Percentiles rank a stretch among this genome's conserved stretches.
Evolutionary conservation across 2,329 filamentous ascomycete species (phyloP).

Genomic region (Blastomyces gilchristii): DNA sequence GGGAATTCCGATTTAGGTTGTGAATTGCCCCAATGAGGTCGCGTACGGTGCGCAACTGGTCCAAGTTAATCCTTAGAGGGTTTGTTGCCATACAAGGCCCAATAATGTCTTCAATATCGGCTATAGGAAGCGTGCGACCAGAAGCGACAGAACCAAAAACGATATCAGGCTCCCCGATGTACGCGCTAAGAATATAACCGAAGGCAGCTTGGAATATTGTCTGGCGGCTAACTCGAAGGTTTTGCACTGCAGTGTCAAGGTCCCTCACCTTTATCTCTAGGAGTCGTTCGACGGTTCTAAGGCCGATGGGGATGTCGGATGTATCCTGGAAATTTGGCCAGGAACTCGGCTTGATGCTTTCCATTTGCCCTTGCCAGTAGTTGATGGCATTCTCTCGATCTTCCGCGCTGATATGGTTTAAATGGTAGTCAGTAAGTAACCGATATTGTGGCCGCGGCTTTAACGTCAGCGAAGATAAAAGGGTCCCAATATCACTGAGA

Average conservation of each 20-base stretch:
- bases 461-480: slow-evolving; percentile 34
- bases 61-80: slow-evolving; percentile 57
- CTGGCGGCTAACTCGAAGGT: slow-evolving; percentile 50
- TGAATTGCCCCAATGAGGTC: slow-evolving; percentile 59
- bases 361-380: slow-evolving; percentile 62
- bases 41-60: slow-evolving; percentile 40
- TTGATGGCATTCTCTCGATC: slow-evolving; percentile 38
- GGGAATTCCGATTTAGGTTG: slow-evolving; percentile 51
- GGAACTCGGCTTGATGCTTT: slow-evolving; percentile 43
- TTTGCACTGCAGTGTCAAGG: slow-evolving; percentile 30
- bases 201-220: slow-evolving; percentile 66
- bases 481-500: slow-evolving; percentile 51
- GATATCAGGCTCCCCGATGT: slow-evolving; percentile 56
- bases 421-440: slow-evolving; percentile 46
- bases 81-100: slow-evolving; percentile 72
- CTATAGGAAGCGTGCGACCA: slow-evolving; percentile 63
- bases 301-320: slow-evolving; percentile 20
- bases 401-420: slow-evolving; percentile 19
- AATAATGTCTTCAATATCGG: slow-evolving; percentile 59
- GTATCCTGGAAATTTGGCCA: slow-evolving; percentile 50
- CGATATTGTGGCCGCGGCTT: slow-evolving; percentile 49
- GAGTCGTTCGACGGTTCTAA: slow-evolving; percentile 20
- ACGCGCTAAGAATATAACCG: slow-evolving; percentile 53
- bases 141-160: slow-evolving; percentile 72
- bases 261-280: slow-evolving; percentile 29